A percentile compares a stretch with the other conserved stretches of the same genome.
Evolutionary conservation across 1,284 basidiomycete genomes (phyloP).

Genomic region (Trichosporon ovoides): DNA sequence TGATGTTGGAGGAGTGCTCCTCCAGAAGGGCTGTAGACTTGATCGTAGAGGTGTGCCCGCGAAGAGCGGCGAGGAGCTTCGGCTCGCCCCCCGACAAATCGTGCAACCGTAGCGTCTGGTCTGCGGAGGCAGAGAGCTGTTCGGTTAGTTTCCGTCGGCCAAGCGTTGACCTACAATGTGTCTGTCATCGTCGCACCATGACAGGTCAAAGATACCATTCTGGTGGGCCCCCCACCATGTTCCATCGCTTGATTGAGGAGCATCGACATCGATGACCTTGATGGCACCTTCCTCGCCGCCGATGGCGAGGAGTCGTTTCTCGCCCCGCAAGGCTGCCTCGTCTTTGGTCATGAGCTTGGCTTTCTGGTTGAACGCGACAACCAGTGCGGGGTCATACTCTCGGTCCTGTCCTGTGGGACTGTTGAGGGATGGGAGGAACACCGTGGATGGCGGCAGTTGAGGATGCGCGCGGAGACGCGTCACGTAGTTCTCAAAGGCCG

Average conservation of each 20-base stretch:
- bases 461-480: constrained; percentile 18
- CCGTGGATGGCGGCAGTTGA: constrained; percentile 20
- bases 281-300: constrained; percentile 43
- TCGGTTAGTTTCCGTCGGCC: neutral
- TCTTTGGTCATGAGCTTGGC: constrained; percentile 27
- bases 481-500: constrained; percentile 23
- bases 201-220: constrained; percentile 73
- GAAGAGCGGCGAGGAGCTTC: constrained; percentile 30
- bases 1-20: constrained; percentile 24
- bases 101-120: constrained; percentile 39
- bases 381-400: constrained; percentile 37
- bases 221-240: constrained; percentile 55
- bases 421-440: constrained; percentile 36
- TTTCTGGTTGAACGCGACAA: constrained; percentile 31
- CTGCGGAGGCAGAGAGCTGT: constrained; percentile 46
- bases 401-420: constrained; percentile 29
- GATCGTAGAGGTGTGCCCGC: constrained; percentile 45
- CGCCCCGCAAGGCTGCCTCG: constrained; percentile 21
- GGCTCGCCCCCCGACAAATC: constrained; percentile 30
- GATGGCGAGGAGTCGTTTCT: constrained; percentile 33
- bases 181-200: constrained; percentile 64
- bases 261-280: constrained; percentile 39
- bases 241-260: constrained; percentile 26
- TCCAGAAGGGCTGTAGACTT: constrained; percentile 43
- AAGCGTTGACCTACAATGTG: constrained; percentile 32